Conservation (phyloP, 108 stramenopile species). For the Aureococcus anophagefferens region DNA sequence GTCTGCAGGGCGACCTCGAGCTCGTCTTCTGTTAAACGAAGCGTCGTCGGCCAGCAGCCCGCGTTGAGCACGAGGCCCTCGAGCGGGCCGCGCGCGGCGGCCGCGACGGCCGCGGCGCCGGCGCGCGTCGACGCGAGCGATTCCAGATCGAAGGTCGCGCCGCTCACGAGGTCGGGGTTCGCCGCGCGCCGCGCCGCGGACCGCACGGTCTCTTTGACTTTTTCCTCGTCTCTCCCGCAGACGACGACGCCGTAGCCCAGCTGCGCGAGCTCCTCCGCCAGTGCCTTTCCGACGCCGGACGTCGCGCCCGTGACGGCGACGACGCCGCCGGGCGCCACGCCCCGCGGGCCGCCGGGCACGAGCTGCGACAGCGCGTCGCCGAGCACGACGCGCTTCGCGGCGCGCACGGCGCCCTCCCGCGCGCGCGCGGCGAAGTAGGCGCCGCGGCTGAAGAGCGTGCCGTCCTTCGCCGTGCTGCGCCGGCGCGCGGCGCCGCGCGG, state of each 20-base stretch:
- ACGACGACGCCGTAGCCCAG: neutral
- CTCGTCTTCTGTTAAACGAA: neutral
- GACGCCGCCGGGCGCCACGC: neutral
- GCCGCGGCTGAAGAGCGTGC: neutral
- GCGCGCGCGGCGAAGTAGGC: neutral
- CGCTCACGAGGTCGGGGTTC: neutral
- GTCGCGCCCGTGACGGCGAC: neutral
- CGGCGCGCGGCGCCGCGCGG: too few species aligned
- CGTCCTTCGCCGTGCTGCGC: too few species aligned
- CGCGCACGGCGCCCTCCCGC: neutral
- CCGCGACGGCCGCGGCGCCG: neutral
- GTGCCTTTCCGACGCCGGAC: neutral
- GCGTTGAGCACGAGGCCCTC: neutral
- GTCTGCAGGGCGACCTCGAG: neutral
- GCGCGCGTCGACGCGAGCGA: neutral
- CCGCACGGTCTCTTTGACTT: neutral
- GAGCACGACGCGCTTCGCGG: neutral
- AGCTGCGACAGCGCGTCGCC: neutral
- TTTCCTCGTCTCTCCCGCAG: neutral
- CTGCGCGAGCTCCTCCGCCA: neutral
- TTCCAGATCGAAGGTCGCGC: neutral
- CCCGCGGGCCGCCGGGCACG: neutral
- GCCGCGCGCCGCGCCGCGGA: neutral
- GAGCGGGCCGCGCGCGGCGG: neutral
- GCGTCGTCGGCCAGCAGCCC: neutral